Base-by-base conservation (phyloP, 164 flowering plant genomes). In the Macadamia tetraphylla region DNA sequence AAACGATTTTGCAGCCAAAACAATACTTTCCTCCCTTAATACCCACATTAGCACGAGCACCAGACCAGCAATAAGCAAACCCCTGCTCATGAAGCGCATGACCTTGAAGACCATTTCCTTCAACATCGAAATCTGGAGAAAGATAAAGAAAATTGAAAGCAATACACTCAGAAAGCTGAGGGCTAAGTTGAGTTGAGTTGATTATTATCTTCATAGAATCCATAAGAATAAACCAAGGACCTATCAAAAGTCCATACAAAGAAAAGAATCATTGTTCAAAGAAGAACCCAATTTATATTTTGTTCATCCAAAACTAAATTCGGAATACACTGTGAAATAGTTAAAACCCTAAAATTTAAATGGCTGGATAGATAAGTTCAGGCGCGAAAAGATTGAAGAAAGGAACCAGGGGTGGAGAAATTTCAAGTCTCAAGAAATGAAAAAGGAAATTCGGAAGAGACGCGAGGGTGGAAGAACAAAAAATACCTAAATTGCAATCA, bases 21-120 rank as follows among this genome's bases (percentile, higher is more conserved):
- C 86, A 84, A 61, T 82, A 88, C 70, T 81, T 88, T 60, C 92
- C 92, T 62, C 85, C 75, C 40, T 72, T 72, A 23, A 86, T 83
- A 40, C 90, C 92, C 59, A 84, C 64, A 78, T 65, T 81, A 9
- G 81, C 86, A 40, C 86, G 87, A 44, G 86, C 83, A 65, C 92
- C 92, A 59, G 88, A 86, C 88, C 92, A 88, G 69, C 92, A 88
- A 74, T 88, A 86, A 32, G 86, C 85, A 80, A 88, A 86, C 1
- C 87, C 92, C 17, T 79, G 59, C 44, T 84, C 82, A 49, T 79
- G 65, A 62, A 86, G 83, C 29, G 78, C 84, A 52, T 75, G 71
- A 57, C 90, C 90, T 69, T 63, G 72, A 43, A 82, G 78, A 17
- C 88, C 90, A 73, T 78, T 66, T 55, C 67, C 77, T 70, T 83